Evolutionary conservation across 441 rosid genomes (phyloP).

Genomic region (Syzygium malaccense): DNA sequence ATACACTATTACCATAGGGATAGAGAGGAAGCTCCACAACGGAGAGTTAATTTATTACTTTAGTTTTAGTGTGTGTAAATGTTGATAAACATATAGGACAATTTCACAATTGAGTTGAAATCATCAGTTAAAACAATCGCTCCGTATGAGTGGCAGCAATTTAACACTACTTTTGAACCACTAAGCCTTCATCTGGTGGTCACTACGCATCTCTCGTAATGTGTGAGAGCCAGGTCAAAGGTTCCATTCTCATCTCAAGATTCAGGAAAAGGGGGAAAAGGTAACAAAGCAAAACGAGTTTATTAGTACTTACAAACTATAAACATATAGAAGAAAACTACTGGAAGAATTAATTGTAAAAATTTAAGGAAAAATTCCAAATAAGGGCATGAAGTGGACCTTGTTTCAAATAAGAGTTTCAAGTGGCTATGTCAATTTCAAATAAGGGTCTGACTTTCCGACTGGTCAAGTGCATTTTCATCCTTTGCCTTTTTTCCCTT

Average conservation of each 20-base stretch:
- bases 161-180: not conserved
- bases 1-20: no score
- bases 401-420: no score
- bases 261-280: not conserved
- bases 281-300: not conserved
- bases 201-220: not conserved
- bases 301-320: not conserved
- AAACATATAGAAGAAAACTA: not conserved
- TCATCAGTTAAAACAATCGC: not conserved
- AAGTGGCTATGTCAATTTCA: no score
- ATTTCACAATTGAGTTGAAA: no score
- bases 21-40: no score
- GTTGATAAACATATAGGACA: no score
- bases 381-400: no score
- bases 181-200: no score
- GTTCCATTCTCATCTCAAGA: not conserved
- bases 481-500: no score
- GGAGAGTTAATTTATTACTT: no score
- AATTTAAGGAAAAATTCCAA: not conserved
- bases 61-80: not conserved
- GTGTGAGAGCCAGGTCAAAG: fast-evolving
- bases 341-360: not conserved
- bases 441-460: no score
- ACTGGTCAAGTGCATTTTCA: no score
- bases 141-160: not conserved